phyloP scores from a whole-genome alignment of 352 stramenopile genomes.

The Stephanocyclus meneghinianus region DNA sequence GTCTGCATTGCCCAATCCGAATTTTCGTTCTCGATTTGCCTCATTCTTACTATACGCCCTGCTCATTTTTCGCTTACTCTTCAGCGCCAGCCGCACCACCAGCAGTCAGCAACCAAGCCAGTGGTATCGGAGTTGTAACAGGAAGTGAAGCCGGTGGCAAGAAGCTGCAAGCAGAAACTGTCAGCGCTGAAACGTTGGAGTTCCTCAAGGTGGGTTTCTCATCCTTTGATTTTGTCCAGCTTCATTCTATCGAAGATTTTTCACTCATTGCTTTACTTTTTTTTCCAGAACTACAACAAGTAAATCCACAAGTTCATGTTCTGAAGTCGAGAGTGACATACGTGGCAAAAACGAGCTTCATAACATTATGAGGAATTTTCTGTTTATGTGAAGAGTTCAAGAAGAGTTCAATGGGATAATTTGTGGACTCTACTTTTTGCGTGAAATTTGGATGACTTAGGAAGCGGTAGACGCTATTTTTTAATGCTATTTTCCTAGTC shows the following conservation, averaged over 20 bases:
- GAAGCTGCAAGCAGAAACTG: constrained; percentile 76
- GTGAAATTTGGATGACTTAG: too few relatives aligned
- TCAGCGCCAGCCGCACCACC: constrained; percentile 11
- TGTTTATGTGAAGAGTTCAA: too few relatives aligned
- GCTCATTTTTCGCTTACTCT: background rate
- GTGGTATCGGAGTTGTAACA: constrained; percentile 63
- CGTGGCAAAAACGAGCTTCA: constrained; percentile 9
- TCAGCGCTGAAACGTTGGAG: constrained; percentile 67
- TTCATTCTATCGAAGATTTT: constrained; percentile 4
- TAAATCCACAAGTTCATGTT: constrained; percentile 7
- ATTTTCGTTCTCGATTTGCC: background rate
- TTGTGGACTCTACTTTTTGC: too few relatives aligned
- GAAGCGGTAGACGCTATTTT: too few relatives aligned
- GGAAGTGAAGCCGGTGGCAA: constrained; percentile 60
- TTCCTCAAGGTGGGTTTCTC: constrained; percentile 67
- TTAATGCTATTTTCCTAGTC: too few relatives aligned
- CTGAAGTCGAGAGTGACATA: constrained; percentile 13
- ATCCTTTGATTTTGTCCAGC: background rate
- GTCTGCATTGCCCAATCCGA: background rate
- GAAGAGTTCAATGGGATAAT: too few relatives aligned
- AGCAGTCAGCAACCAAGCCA: background rate
- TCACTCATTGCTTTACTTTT: background rate
- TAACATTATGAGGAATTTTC: constrained; percentile 23
- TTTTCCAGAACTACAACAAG: constrained; percentile 43
- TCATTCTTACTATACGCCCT: background rate